Base-by-base conservation (phyloP, 768 basidiomycete species). In the Lyophyllum atratum region DNA sequence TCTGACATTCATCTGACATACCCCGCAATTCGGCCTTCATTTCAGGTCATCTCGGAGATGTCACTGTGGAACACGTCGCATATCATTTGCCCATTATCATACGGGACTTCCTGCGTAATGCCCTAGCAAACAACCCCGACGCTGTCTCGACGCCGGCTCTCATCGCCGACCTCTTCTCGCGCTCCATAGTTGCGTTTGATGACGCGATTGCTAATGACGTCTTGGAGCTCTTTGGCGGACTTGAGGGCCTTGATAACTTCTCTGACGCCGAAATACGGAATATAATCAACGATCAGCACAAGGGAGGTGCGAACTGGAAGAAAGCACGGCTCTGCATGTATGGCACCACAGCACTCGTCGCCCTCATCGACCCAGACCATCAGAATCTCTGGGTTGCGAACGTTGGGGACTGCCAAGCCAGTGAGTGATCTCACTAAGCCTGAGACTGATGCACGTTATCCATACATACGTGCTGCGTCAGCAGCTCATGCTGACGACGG, bases 331-430 rank as follows among this genome's bases (percentile, higher is more conserved):
- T 89, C 48, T 88, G 87, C 66, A 89, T 92, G 83, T 88, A 90
- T 62, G 90, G 90, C 21, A 89, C 86, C 0, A 92, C 90, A 2
- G 89, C 86, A 5, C 80, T 92, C 29, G 80, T 92, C 40, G 81
- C 90, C 9, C 77, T 92, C 34, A 80, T 87, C 40, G 89, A 91
- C 72, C 87, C 89, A 33, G 76, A 83, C 19, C 80, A 82, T 59
- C 76, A 81, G 64, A 83, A 90, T 59, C 73, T 92, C 21, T 92
- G 90, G 90, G 72, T 92, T 46, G 90, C 89, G 6, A 91, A 91
- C 65, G 76, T 92, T 25, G 90, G 90, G 14, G 90, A 92, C 66
- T 91, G 88, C 68, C 86, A 89, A 77, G 88, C 88, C 58, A 77
- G 89, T 89, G 60, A 60, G 86, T 74, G 24, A 43, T 48, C 53